Conservation (phyloP, 106 monocot genomes). For the Dendrobium catenatum region DNA sequence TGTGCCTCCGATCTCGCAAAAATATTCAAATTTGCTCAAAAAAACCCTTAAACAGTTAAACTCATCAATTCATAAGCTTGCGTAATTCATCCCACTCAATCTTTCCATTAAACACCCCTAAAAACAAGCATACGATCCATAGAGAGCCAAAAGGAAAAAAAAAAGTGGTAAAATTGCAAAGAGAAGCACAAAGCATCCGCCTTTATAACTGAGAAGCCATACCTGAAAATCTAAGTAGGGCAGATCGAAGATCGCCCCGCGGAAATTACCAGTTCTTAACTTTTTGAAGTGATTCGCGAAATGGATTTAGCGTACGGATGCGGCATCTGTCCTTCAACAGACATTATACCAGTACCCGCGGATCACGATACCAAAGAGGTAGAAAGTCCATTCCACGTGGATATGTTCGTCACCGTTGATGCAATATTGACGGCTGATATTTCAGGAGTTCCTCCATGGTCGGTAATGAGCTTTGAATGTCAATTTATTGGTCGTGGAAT, state of each 20-base stretch:
- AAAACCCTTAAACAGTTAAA: background rate
- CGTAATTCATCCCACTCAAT: background rate
- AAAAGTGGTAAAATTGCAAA: background rate
- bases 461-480: background rate
- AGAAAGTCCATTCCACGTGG: too few relatives aligned
- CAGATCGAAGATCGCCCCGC: background rate
- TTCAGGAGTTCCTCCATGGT: background rate
- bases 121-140: background rate
- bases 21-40: background rate
- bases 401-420: background rate
- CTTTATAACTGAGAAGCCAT: background rate
- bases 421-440: background rate
- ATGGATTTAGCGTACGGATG: background rate
- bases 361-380: background rate
- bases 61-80: background rate
- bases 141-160: background rate
- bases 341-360: background rate
- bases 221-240: background rate
- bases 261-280: background rate
- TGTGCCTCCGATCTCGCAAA: background rate
- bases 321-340: background rate
- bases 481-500: background rate
- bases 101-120: background rate
- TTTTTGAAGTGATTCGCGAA: background rate
- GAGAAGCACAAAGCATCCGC: background rate